Base-by-base conservation (phyloP, 495 filamentous ascomycete species). In the Penicillium lagena region DNA sequence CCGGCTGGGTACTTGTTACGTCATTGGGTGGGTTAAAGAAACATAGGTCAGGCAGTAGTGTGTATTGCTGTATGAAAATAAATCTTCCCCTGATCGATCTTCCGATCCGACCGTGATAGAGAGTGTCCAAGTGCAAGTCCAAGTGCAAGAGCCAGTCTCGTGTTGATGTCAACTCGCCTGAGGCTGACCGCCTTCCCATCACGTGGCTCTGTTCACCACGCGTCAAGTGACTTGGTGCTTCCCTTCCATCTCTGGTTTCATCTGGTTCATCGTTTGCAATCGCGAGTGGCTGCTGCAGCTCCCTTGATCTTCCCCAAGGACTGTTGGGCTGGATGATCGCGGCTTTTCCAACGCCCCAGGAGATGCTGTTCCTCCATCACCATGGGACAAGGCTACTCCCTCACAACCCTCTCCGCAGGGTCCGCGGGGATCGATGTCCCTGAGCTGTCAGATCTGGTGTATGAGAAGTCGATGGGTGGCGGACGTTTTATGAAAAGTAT, bases 401-500 rank as follows among this genome's bases (percentile, higher is more conserved):
- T 94, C 45, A 85, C 87, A 22, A 86, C 90, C 46, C 83, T 94
- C 46, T 89, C 90, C 30, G 86, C 89, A 45, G 91, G 90, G 62
- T 82, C 88, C 42, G 89, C 90, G 39, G 87, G 87, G 50, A 95
- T 97, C 64, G 93, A 97, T 64, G 82, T 94, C 13, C 85, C 90
- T 32, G 94, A 97, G 73, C 79, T 97, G 33, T 76, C 83, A 34
- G 90, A 96, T 58, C 64, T 96, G 50, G 76, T 79, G 28, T 96
- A 96, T 73, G 93, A 99, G 64, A 90, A 85, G 66, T 87, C 89
- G 12, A 82, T 97, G 58, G 94, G 93, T 37, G 85, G 82, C 43
- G 90, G 89, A n/a, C 80, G 93, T 28, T 96, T 99, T 58, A 91
- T 97, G 82, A 97, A 97, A 67, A 91, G 85, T 51, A 90, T 97